These are phyloP conservation scores for Leccinum glutinopallens DNA, from an alignment of 1,284 basidiomycete genomes.

Conservation along the genomic window DNA sequence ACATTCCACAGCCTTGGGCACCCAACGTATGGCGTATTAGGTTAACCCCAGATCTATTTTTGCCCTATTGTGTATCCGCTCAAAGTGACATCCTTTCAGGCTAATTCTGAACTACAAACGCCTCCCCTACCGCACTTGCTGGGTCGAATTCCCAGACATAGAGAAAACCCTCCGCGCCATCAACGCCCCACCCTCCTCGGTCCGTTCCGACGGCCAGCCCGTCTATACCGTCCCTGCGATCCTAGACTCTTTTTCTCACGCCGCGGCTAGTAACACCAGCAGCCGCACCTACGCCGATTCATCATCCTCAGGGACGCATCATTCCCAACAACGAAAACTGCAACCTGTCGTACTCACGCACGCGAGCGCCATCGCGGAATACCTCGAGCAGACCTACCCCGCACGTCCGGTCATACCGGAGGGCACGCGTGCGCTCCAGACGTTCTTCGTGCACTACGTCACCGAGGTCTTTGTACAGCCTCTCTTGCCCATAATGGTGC, in stretches of 20 bases:
- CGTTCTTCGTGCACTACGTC: slow-evolving; percentile 69
- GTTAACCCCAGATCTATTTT: slow-evolving; percentile 17
- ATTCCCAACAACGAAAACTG: slow-evolving; percentile 18
- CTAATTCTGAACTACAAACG: slow-evolving; percentile 74
- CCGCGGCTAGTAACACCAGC: not conserved
- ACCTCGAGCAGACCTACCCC: slow-evolving; percentile 67
- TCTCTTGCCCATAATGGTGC: slow-evolving; percentile 68
- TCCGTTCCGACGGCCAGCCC: slow-evolving; percentile 55
- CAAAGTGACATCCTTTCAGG: slow-evolving; percentile 37
- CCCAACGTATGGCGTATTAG: slow-evolving; percentile 68
- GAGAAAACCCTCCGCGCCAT: slow-evolving; percentile 60
- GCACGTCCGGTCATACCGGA: slow-evolving; percentile 69
- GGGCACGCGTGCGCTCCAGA: slow-evolving; percentile 65
- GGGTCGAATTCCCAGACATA: slow-evolving; percentile 70
- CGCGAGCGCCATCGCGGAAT: slow-evolving; percentile 64
- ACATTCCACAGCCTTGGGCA: slow-evolving; percentile 65
- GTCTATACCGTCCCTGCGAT: slow-evolving; percentile 71
- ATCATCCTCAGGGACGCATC: slow-evolving; percentile 6
- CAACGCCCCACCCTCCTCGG: slow-evolving; percentile 56
- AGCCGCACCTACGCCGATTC: slow-evolving; percentile 7
- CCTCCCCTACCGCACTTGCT: slow-evolving; percentile 63
- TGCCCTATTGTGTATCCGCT: slow-evolving; percentile 6
- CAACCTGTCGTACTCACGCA: slow-evolving; percentile 54
- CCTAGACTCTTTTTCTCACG: slow-evolving; percentile 39
- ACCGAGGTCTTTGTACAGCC: slow-evolving; percentile 67